Evolutionary conservation across 768 basidiomycete species (phyloP), one percentile per base, ranked within the genome.

Genomic region (Auricularia heimuer): DNA sequence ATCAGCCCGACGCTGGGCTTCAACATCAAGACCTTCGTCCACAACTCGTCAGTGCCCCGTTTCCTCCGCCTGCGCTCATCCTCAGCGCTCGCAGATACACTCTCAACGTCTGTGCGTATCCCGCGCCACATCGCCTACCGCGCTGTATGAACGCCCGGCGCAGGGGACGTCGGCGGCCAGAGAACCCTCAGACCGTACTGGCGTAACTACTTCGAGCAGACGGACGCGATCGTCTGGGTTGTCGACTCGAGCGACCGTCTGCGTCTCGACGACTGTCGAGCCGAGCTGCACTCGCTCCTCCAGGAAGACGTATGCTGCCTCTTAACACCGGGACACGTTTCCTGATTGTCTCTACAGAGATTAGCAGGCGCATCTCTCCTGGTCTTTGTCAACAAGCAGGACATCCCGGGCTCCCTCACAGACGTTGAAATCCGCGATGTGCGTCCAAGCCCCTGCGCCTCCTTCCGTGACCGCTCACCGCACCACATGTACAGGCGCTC

Each of bases 161-260:
- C 70, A 98, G 95, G 96, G 97, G 97, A 99, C 74, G 94, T 98
- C 42, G 97, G 97, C 42, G 96, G 97, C 29, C 97, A 99, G 75
- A 86, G 89, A 65, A 95, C 93, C 0, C 85, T 99, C 62, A 84
- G 97, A 36, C 96, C 97, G 6, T 98, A 98, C 75, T 99, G 97
- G 97, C 81, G 93, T 33, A 99, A 98, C 75, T 98, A 98, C 77
- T 98, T 98, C 70, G 97, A 99, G 76, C 92, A 94, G 76, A 98
- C 97, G 10, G 97, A 98, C 76, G 96, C 91, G 6, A 81, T 99
- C 54, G 94, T 98, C 39, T 99, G 97, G 97, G 96, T 99, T 18
- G 95, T 99, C 51, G 97, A 99, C 78, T 96, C 94, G 0, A 84
- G 89, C 44, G 96, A 98, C 77, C 83, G 90, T 51, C 81, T 93